Base-by-base conservation (phyloP, 2,329 filamentous ascomycete genomes). In the Paecilomyces formosus region DNA sequence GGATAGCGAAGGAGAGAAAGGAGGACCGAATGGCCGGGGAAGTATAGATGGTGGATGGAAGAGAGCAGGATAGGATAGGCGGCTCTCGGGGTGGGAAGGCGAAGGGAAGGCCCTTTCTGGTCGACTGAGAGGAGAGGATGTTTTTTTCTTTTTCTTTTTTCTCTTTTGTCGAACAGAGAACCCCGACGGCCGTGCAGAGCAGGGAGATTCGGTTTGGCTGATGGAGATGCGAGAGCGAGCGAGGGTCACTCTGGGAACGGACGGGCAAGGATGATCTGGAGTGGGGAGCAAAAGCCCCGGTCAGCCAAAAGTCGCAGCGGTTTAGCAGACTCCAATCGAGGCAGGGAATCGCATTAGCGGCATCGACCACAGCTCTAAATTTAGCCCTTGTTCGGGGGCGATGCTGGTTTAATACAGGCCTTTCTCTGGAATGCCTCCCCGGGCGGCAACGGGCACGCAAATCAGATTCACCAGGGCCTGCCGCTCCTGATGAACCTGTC, bases 341-440 rank as follows among this genome's bases (percentile, higher is more conserved):
- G 31, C 33, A 45, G 39, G 26, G 28, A 26, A 18, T 52, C 28
- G 35, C 39, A 31, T 31, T 60, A 62, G 60, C 56, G 60, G 60
- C 56, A 60, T 62, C 61, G 57, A 61, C 59, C 62, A 63, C 61
- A 66, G 67, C 69, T 70, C 71, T 74, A 74, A 72, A 68, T 74
- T 73, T 74, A 74, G 72, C 70, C 65, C 63, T 63, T 63, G 63
- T 55, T 28, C 39, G 64, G 62, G 63, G 62, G 63, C 39, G 39
- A 45, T 45, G n/a, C 13, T 21, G 39, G n/a, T 26, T 26, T 26
- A 45, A 8, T 18, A 18, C 15, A 45, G 39, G 39, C n/a, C 7
- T 45, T 18, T 18, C 39, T 59, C 60, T 64, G 62, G 62, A 64
- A 60, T 63, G 62, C 67, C 39, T 45, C 62, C 62, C 62, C 61